Evolutionary conservation across 805 yeast genomes (phyloP), one percentile per base, ranked within the genome.

Genomic region (Lipomyces spencermartinsiae): DNA sequence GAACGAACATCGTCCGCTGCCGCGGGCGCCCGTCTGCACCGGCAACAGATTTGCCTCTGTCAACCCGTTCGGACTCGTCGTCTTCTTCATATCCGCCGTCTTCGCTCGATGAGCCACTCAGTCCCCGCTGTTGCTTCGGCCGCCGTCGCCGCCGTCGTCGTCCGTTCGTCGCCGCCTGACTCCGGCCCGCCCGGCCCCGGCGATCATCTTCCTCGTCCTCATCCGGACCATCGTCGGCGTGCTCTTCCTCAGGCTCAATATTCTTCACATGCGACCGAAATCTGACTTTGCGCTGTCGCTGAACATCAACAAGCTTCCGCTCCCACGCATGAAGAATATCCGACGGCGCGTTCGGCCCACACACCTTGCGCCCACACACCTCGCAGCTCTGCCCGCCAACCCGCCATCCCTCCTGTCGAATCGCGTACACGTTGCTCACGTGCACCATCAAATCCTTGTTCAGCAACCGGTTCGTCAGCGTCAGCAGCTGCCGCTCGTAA

Each of bases 321-420:
- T 69, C 68, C 72, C 72, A 69, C 14, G 72, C 72, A 12, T 59
- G 59, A 34, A 14, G 59, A 9, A 67, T 63, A n/a, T 55, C 59
- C 16, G 33, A 43, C 5, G 71, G 64, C 31, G 68, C 74, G 29
- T 69, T 70, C 3, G 66, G 43, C 2, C 75, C 75, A 68, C 72
- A 70, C n/a, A 70, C 63, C 51, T 64, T 62, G 39, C 61, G 58
- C 14, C 75, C 75, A 59, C 75, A 73, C 12, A 67, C 62, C 62
- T 71, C 74, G 61, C 75, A 73, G 37, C 55, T 56, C 19, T 65
- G 62, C 53, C 59, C 63, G 22, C 59, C 39, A 4, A 61, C 67
- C 10, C 68, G 66, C 71, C 73, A 68, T 10, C 73, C 73, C 37
- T 69, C 63, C 43, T 65, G 68, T n/a, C 73, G 71, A 31, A 70